Evolutionary conservation across 768 basidiomycete species (phyloP), one percentile per base, ranked within the genome.

Genomic region (Macrolepiota fuliginosa): DNA sequence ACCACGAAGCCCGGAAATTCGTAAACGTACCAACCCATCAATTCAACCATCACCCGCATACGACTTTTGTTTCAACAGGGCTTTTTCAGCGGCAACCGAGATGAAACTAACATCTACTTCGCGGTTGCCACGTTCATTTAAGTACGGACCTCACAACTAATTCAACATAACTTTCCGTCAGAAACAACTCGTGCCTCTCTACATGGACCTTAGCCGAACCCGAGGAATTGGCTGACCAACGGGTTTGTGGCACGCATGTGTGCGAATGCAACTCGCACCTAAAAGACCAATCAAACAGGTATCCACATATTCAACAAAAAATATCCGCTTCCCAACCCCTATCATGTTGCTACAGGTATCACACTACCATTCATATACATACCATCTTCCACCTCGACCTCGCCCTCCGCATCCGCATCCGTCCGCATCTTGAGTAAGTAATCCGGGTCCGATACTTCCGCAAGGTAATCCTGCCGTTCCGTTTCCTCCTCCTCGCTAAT

Each of bases 381-480:
- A 4, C 65, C 68, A 24, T 80, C 78, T 13, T 82, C 81, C 13
- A 77, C 75, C 62, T 80, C 78, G 47, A 81, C 73, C 61, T 86
- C 86, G 2, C 84, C 86, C 40, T 89, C 88, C 2, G 85, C 87
- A 64, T 89, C 87, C n/a, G 76, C 81, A 72, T 78, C 91, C 67
- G 70, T 83, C 67, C 75, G 81, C 70, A 62, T 77, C 74, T 54
- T 61, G 56, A 76, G 83, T 76, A 74, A 69, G 74, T 73, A 91
- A 72, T 78, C 83, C 73, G 78, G 92, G 69, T 94, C 92, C 13
- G 77, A 76, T 4, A 94, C 90, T 70, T 93, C 91, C 0, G 90
- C 88, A 61, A 90, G 75, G 0, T 86, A 83, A 59, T 92, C 91
- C 61, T 87, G 83, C n/a, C 90, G 84, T 70, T 94, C 92, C 1